Evolutionary conservation across 208 protist genomes (phyloP), one percentile per base, ranked within the genome.

Genomic region (Crithidia brevicula): DNA sequence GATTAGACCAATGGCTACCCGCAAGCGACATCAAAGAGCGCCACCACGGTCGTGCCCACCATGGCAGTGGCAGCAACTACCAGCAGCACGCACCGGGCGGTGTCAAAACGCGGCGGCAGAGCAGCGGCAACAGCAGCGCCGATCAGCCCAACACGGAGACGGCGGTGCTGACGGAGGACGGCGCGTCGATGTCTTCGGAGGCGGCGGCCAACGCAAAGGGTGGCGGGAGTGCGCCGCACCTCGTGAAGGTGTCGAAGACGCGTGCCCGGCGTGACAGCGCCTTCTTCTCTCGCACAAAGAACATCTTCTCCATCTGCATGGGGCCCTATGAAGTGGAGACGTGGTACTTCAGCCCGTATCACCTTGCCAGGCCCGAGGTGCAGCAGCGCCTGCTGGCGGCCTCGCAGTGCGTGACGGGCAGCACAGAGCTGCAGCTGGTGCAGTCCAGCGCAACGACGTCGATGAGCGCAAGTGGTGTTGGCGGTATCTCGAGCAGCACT

Each of bases 301-400:
- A 99, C 70, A 98, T 99, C 47, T 88, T 97, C 45, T 90, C 79
- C 5, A 93, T 99, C 56, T 96, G 97, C 73, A 92, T 99, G 56
- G 98, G 98, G 1, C 81, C 87, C 11, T 97, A 98, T 65, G 89
- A 96, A 71, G 90, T 99, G 43, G 92, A 98, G 50, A 88, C 97
- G 34, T 99, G 98, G 98, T 99, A 99, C 85, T 99, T 98, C 66
- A 97, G 95, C 23, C 98, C 98, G 0, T 99, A 99, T 68, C 98
- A 91, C 74, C 72, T 93, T n/a, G 86, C 89, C 15, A 78, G 87
- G 3, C 87, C 89, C 11, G 72, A 79, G 67, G 86, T 94, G 67
- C 80, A 80, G 61, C 83, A 85, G 64, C 67, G 74, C 1, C 74
- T 93, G 30, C 50, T 83, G 50, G 67, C 73, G 20, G 82, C 80